Base-by-base conservation (phyloP, 1,284 basidiomycete species). In the Leccinum fallax region DNA sequence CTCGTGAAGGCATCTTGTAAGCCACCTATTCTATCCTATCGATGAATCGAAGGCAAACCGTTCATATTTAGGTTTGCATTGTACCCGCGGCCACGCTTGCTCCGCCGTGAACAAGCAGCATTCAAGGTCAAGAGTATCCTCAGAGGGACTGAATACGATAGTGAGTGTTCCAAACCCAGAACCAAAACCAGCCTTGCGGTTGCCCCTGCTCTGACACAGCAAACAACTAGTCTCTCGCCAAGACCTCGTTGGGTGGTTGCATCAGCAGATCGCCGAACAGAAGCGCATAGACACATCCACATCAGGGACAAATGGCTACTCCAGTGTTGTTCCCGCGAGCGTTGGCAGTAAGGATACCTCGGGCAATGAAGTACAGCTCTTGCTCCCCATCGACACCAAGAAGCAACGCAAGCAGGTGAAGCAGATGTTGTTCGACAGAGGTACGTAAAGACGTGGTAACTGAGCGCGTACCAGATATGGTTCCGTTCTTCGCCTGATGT, bases 101-200 rank as follows among this genome's bases (percentile, higher is more conserved):
- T 79, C 24, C 83, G 87, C 32, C 77, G 84, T 38, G 87, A 90
- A 63, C 84, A 86, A 61, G 74, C 83, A n/a, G 84, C 86, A 2
- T 92, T 90, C 81, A 92, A 88, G 68, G 85, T 93, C 54, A 92
- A 92, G 79, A 92, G 87, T 66, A 85, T 93, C 19, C 78, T 93
- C 55, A 88, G 84, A 68, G 87, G 89, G 11, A 86, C 86, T 0
- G 90, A 93, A 70, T 83, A 84, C 57, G 91, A 92, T 74, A 76
- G 90, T 90, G 64, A 64, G 83, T 30, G 9, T 21, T 30, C 21
- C 24, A 15, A 24, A 24, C 26, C 24, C 13, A 26, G 48, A 15
- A 8, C 24, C 19, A 6, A n/a, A 21, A 26, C 15, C 5, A 48
- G 13, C 40, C n/a, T 11, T 48, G 9, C 11, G 46, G 19, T 26